phyloP scores from a whole-genome alignment of 2,329 filamentous ascomycete genomes.

The Biscogniauxia sp. region DNA sequence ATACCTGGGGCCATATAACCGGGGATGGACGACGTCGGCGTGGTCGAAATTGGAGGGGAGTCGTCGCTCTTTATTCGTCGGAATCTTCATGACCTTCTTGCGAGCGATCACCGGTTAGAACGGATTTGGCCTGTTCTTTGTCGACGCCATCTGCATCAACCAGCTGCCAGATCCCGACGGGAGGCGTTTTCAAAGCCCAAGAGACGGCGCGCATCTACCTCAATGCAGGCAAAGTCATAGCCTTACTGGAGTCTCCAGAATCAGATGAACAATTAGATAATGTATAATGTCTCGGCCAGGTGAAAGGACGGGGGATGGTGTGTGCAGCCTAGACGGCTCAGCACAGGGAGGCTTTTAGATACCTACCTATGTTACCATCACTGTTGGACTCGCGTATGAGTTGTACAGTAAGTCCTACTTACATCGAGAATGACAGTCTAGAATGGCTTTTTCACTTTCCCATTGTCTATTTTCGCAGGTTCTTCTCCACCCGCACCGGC shows the following conservation, averaged over 20 bases:
- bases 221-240: conserved; percentile 10
- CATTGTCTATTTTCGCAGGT: conserved; percentile 8
- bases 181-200: conserved; percentile 11
- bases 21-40: conserved; percentile 1
- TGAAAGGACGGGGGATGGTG: neutral
- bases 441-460: conserved; percentile 15
- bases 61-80: conserved; percentile 13
- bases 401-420: conserved; percentile 19
- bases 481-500: neutral
- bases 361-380: conserved; percentile 16
- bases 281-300: conserved; percentile 5
- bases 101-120: neutral
- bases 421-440: conserved; percentile 11
- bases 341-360: conserved; percentile 12
- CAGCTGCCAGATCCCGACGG: conserved; percentile 9
- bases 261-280: neutral
- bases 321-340: conserved; percentile 4
- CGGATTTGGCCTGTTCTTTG: conserved; percentile 12
- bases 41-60: conserved; percentile 11
- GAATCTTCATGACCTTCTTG: conserved; percentile 16
- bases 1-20: neutral
- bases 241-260: conserved; percentile 11
- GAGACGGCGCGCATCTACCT: conserved; percentile 15
- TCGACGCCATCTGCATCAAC: conserved; percentile 20
- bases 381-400: conserved; percentile 18